These are phyloP conservation scores for Claviceps pazoutovae DNA, from an alignment of 2,329 filamentous ascomycete genomes.

Conservation along the genomic window DNA sequence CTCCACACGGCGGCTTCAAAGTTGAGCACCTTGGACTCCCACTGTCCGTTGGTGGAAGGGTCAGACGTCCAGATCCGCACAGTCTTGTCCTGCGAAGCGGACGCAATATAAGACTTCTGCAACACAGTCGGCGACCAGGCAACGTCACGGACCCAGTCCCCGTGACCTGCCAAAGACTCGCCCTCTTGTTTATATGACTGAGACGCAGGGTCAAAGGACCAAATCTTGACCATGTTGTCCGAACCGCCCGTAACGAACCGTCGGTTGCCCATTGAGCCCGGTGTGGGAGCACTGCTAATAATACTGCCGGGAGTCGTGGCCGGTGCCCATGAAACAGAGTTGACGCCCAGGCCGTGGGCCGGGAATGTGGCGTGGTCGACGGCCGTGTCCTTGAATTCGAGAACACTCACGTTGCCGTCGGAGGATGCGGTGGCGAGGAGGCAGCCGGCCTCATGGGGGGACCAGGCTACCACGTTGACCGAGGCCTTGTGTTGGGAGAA, in stretches of 20 bases:
- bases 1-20: constrained; percentile 90
- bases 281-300: constrained; percentile 53
- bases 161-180: constrained; percentile 62
- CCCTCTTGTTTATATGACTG: constrained; percentile 49
- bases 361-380: constrained; percentile 84
- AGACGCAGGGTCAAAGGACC: constrained; percentile 59
- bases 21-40: constrained; percentile 72
- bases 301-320: constrained; percentile 72
- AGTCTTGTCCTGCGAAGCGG: constrained; percentile 89
- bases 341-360: constrained; percentile 87
- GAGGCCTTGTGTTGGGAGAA: constrained; percentile 88
- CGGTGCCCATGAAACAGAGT: constrained; percentile 91
- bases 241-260: constrained; percentile 90
- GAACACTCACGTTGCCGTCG: constrained; percentile 82
- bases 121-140: constrained; percentile 93
- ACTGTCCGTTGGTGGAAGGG: constrained; percentile 46
- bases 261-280: constrained; percentile 49
- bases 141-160: constrained; percentile 95
- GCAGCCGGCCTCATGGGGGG: constrained; percentile 91
- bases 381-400: constrained; percentile 93
- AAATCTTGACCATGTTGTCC: constrained; percentile 88
- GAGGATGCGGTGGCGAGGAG: constrained; percentile 88
- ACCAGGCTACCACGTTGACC: constrained; percentile 94
- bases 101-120: constrained; percentile 92
- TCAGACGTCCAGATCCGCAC: constrained; percentile 93